A percentile compares a stretch with the other conserved stretches of the same genome.
phyloP scores from a whole-genome alignment of 2,329 filamentous ascomycete species.

The Claviceps pazoutovae region DNA sequence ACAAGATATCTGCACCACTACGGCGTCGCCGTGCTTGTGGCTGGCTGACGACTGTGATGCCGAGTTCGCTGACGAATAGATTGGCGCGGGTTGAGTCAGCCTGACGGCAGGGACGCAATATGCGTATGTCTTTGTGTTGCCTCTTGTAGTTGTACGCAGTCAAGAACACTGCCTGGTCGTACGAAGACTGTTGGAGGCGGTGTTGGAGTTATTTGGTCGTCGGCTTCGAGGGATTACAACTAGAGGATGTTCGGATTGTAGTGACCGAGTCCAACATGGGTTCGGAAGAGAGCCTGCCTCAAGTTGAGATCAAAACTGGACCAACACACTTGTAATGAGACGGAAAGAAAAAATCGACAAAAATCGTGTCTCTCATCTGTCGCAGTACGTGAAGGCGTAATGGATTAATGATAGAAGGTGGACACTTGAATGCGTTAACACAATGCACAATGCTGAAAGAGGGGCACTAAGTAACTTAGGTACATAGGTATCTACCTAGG shows the following conservation, averaged over 20 bases:
- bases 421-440: too few relatives aligned
- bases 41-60: slow-evolving; percentile 4
- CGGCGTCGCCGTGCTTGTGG: slow-evolving; percentile 2
- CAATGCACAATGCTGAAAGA: too few relatives aligned
- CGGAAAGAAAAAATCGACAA: neutral
- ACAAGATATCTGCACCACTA: neutral
- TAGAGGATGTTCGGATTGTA: neutral
- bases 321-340: neutral
- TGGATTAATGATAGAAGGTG: neutral
- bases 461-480: too few relatives aligned
- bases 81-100: slow-evolving; percentile 1
- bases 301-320: neutral
- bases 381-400: too few relatives aligned
- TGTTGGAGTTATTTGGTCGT: neutral
- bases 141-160: neutral
- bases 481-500: too few relatives aligned
- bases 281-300: neutral
- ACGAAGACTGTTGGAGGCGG: neutral
- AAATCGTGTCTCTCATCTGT: neutral
- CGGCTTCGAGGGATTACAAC: neutral
- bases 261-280: neutral
- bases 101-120: neutral
- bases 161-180: neutral
- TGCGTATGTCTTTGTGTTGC: neutral
- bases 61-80: neutral